Evolutionary conservation across 2,329 filamentous ascomycete genomes (phyloP).

Genomic region (Botrytis aclada): DNA sequence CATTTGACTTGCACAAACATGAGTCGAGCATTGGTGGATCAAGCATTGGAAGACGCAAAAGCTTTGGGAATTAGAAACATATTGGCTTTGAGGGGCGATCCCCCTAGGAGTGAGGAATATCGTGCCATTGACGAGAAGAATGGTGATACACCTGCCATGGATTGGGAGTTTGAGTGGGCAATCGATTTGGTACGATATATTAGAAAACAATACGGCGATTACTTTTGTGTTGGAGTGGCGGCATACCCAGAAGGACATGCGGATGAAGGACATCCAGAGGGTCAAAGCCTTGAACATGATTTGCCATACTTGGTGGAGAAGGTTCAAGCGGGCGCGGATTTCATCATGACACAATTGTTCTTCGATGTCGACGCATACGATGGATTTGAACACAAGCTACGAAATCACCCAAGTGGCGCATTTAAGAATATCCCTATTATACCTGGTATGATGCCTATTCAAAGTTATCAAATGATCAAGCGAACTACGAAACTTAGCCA

Average conservation of each 20-base stretch:
- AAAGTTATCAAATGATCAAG: slow-evolving; percentile 94
- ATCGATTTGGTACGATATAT: slow-evolving; percentile 90
- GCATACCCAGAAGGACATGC: slow-evolving; percentile 95
- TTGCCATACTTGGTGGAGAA: slow-evolving; percentile 89
- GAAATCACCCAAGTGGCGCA: slow-evolving; percentile 76
- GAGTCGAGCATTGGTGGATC: slow-evolving; percentile 80
- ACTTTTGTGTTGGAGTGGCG: slow-evolving; percentile 94
- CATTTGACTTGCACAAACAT: slow-evolving; percentile 98
- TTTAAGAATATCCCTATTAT: slow-evolving; percentile 90
- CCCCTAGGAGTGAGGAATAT: slow-evolving; percentile 86
- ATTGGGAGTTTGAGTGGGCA: slow-evolving; percentile 79
- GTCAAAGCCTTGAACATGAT: slow-evolving; percentile 71
- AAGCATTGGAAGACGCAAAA: slow-evolving; percentile 87
- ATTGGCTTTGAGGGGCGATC: slow-evolving; percentile 85
- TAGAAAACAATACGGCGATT: slow-evolving; percentile 77
- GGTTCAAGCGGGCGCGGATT: slow-evolving; percentile 86
- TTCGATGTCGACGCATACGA: slow-evolving; percentile 85
- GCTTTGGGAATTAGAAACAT: slow-evolving; percentile 90
- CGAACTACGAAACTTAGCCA: slow-evolving; percentile 93
- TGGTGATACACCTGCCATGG: slow-evolving; percentile 49
- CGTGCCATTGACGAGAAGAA: slow-evolving; percentile 58
- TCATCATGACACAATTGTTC: slow-evolving; percentile 98
- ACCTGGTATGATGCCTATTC: slow-evolving; percentile 94
- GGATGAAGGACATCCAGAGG: slow-evolving; percentile 77
- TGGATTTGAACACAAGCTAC: slow-evolving; percentile 71